Percentiles rank a stretch among this genome's conserved stretches.
These are phyloP conservation scores for Neoarthrinium moseri DNA, from an alignment of 2,329 filamentous ascomycete species.

Conservation along the genomic window DNA sequence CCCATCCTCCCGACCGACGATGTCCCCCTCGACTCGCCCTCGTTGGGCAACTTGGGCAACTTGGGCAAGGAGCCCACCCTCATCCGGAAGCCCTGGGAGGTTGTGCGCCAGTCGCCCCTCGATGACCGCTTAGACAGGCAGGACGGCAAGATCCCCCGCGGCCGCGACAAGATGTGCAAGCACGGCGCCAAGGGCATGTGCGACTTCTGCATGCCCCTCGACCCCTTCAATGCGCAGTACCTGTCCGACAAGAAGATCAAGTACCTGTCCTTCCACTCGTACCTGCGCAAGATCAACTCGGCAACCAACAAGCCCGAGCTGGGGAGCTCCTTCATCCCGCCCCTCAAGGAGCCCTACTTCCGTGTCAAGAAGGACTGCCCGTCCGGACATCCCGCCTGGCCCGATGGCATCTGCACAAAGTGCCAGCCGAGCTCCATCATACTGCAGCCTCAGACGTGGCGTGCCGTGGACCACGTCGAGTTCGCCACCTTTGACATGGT, in stretches of 20 bases:
- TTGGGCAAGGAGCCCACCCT: constrained; percentile 51
- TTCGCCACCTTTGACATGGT: constrained; percentile 84
- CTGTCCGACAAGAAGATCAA: constrained; percentile 97
- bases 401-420: constrained; percentile 95
- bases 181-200: constrained; percentile 98
- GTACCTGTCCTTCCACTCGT: constrained; percentile 92
- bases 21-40: constrained; percentile 59
- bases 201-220: constrained; percentile 96
- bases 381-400: constrained; percentile 89
- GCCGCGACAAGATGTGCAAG: constrained; percentile 66
- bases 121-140: constrained; percentile 84
- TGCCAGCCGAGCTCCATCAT: constrained; percentile 98
- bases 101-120: constrained; percentile 80
- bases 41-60: constrained; percentile 50
- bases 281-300: constrained; percentile 92
- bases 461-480: constrained; percentile 98
- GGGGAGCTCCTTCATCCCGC: constrained; percentile 93
- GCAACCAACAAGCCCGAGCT: constrained; percentile 95
- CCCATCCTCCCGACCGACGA: constrained; percentile 69
- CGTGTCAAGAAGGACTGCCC: constrained; percentile 87
- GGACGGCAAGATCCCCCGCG: constrained; percentile 63
- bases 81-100: constrained; percentile 91
- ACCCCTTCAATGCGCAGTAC: constrained; percentile 88
- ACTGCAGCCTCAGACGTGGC: constrained; percentile 87
- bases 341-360: constrained; percentile 88